Percentiles rank a stretch among this genome's conserved stretches.
These are phyloP conservation scores for Rhynchospora tenuis DNA, from an alignment of 176 grass and related monocot genomes.

Conservation along the genomic window DNA sequence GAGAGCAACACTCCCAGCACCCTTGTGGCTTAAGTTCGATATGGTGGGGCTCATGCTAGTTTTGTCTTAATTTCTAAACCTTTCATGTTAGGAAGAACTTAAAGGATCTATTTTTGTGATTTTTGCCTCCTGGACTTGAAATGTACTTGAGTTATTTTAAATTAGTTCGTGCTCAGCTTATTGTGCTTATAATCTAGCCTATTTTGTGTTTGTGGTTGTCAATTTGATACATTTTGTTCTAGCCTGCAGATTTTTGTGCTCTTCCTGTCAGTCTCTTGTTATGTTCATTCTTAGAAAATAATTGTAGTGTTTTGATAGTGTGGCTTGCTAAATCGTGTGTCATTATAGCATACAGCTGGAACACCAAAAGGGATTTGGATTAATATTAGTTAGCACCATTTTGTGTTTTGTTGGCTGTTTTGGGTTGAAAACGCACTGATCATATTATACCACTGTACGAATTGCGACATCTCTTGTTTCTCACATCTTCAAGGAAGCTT, in stretches of 20 bases:
- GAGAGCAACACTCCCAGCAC: slow-evolving; percentile 59
- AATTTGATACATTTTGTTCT: neutral
- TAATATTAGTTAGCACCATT: too few species aligned
- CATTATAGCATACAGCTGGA: too few species aligned
- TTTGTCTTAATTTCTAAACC: slow-evolving; percentile 1
- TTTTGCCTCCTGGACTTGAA: neutral
- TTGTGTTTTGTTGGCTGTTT: too few species aligned
- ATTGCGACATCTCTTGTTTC: too few species aligned
- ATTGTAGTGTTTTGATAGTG: neutral
- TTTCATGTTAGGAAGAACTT: slow-evolving; percentile 12
- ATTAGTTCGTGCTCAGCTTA: neutral
- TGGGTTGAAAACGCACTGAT: too few species aligned
- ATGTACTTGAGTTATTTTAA: neutral
- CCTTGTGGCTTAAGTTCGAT: slow-evolving; percentile 51
- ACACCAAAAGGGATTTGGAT: neutral
- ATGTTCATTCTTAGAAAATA: neutral
- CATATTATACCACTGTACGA: too few species aligned
- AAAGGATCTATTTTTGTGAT: slow-evolving; percentile 3
- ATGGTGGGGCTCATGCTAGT: neutral
- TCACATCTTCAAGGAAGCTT: too few species aligned
- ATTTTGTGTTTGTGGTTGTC: neutral
- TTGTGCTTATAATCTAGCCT: neutral
- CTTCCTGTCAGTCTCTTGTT: neutral
- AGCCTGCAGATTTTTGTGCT: neutral
- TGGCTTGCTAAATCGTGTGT: neutral